Base-by-base conservation (phyloP, 306 rosid species). In the Glycine soja region DNA sequence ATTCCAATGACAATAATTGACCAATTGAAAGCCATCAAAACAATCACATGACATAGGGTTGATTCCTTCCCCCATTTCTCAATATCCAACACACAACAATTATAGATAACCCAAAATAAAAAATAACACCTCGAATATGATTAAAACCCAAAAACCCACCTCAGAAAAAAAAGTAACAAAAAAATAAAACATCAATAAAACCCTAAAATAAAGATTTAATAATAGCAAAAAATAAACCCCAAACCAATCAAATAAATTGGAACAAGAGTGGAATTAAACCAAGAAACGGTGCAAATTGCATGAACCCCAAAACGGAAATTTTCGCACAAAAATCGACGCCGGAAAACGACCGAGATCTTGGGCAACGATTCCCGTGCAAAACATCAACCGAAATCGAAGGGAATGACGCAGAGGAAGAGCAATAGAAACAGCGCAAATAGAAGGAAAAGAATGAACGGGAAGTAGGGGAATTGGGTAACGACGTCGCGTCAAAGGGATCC, bases 401-500 rank as follows among this genome's bases (percentile, higher is more conserved):
- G 40, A 83, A 87, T 58, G 81, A 71, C 69, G 48, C 30, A 68
- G 50, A 70, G 4, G 70, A 79, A 75, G 3, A 30, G n/a, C 7
- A 10, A 72, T 13, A 45, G 71, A 52, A 18, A 24, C 30, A 24
- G 30, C 30, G 1, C 30, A 24, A 24, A 24, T 24, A 59, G 64
- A 42, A 63, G 2, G 38, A 59, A 42, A 63, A 7, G 30, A 59
- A 73, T 7, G 6, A 67, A 14, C 4, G 7, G 10, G 30, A 75
- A 38, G n/a, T 56, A 48, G 30, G 8, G 52, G 8, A 51, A 81
- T 45, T 36, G 47, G 14, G 48, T 57, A 63, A 77, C 53, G 75
- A 38, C 67, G 56, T 50, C 74, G 53, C 12, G 85, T 82, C 76
- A 62, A 65, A 51, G 64, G 83, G 96, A 91, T 93, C 96, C 87